Evolutionary conservation across 768 basidiomycete genomes (phyloP).

Genomic region (Sporobolomyces pararoseus): DNA sequence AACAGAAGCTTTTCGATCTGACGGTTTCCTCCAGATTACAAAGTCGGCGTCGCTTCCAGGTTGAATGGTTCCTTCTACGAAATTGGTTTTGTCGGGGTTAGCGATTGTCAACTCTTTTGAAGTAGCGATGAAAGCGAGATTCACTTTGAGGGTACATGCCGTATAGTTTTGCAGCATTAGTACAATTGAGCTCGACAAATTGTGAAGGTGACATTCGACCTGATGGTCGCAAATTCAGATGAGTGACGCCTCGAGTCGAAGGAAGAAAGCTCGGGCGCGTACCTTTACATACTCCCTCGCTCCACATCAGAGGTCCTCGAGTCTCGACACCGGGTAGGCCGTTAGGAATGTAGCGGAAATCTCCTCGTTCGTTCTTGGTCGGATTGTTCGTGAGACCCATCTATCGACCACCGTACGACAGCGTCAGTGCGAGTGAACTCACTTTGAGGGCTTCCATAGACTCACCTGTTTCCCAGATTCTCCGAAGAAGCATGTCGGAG

Average conservation of each 20-base stretch:
- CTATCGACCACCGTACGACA: no score
- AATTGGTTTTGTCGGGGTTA: no score
- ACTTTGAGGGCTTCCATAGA: no score
- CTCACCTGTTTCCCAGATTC: slow-evolving; percentile 46
- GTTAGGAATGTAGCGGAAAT: slow-evolving; percentile 50
- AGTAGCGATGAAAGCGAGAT: not conserved
- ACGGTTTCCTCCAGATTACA: slow-evolving; percentile 46
- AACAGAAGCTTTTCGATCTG: slow-evolving; percentile 30
- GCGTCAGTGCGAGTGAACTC: no score
- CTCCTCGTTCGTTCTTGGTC: slow-evolving; percentile 45
- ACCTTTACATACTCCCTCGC: slow-evolving; percentile 48
- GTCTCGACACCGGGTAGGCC: slow-evolving; percentile 51
- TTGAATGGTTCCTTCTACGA: slow-evolving; percentile 47
- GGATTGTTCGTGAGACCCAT: slow-evolving; percentile 44
- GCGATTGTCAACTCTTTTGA: not conserved
- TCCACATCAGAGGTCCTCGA: slow-evolving; percentile 48
- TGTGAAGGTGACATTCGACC: slow-evolving; percentile 47
- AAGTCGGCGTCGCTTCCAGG: slow-evolving; percentile 50
- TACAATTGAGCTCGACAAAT: slow-evolving; percentile 50
- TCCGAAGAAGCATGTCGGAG: slow-evolving; percentile 48
- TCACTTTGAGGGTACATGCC: slow-evolving; percentile 47
- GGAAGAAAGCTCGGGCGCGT: not conserved
- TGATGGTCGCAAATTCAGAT: not conserved
- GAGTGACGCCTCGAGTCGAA: not conserved
- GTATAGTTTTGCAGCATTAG: slow-evolving; percentile 50